phyloP scores from a whole-genome alignment of 768 basidiomycete species.

The Boletus insuetus region DNA sequence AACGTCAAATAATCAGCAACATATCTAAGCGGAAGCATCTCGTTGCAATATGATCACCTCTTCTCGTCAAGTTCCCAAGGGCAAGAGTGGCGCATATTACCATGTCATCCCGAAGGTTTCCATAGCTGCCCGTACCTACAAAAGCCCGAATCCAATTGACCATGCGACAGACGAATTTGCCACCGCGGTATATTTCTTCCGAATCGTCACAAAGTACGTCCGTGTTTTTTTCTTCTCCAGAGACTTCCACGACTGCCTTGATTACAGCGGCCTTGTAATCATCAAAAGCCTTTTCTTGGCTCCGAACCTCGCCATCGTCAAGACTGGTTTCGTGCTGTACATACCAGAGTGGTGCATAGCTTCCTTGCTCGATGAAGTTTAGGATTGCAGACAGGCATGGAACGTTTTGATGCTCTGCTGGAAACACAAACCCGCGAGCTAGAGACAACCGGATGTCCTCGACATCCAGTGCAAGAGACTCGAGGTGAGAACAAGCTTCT shows the following conservation, averaged over 20 bases:
- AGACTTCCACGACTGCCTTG: constrained; percentile 81
- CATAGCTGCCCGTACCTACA: constrained; percentile 36
- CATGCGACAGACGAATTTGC: constrained; percentile 69
- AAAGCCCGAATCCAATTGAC: constrained; percentile 71
- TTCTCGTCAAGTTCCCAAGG: constrained; percentile 76
- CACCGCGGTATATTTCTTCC: constrained; percentile 56
- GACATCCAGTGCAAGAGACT: constrained; percentile 74
- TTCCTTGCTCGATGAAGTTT: constrained; percentile 71
- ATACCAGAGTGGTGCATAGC: constrained; percentile 66
- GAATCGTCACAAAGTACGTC: constrained; percentile 75
- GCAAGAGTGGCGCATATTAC: constrained; percentile 80
- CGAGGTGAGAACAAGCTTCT: constrained; percentile 71
- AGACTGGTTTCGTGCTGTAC: constrained; percentile 33
- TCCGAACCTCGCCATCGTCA: constrained; percentile 46
- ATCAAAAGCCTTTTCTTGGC: constrained; percentile 70
- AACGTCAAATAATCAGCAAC: constrained; percentile 6
- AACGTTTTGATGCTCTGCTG: constrained; percentile 52
- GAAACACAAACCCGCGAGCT: constrained; percentile 61
- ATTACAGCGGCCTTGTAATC: constrained; percentile 84
- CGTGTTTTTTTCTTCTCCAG: constrained; percentile 76
- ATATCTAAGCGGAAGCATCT: not conserved
- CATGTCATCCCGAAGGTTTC: constrained; percentile 62
- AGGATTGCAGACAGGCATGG: constrained; percentile 63
- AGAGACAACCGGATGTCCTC: constrained; percentile 73
- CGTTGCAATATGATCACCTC: constrained; percentile 46